These are phyloP conservation scores for Salix suchowensis DNA, from an alignment of 345 rosid species.

Conservation along the genomic window DNA sequence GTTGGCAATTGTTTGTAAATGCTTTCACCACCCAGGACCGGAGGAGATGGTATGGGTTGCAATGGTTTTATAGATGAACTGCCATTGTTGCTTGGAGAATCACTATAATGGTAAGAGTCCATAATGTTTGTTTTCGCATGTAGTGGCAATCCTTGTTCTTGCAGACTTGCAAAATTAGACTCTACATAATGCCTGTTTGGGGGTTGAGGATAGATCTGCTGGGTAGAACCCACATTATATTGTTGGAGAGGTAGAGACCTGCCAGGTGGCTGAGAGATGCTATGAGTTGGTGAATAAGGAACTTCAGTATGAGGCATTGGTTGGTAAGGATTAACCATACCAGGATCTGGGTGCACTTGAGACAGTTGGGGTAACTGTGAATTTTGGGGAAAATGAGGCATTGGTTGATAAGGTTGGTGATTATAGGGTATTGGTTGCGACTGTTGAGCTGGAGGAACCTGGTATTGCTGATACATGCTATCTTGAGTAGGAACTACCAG, in stretches of 20 bases:
- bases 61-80: conserved; percentile 11
- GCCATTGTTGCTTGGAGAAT: conserved; percentile 15
- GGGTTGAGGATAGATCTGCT: conserved; percentile 19
- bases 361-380: conserved; percentile 16
- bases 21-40: conserved; percentile 11
- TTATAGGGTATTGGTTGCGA: conserved; percentile 13
- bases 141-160: conserved; percentile 6
- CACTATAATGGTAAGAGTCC: conserved; percentile 9
- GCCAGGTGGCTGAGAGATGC: conserved; percentile 20
- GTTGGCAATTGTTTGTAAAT: conserved; percentile 31
- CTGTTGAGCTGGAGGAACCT: conserved; percentile 13
- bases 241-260: conserved; percentile 10
- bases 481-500: conserved; percentile 13
- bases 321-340: conserved; percentile 14
- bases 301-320: conserved; percentile 11
- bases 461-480: conserved; percentile 16
- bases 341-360: conserved; percentile 20
- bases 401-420: conserved; percentile 22
- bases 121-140: conserved; percentile 5
- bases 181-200: conserved; percentile 23
- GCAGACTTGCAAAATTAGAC: conserved; percentile 10
- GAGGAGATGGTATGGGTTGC: conserved; percentile 11
- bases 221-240: conserved; percentile 14
- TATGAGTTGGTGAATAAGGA: conserved; percentile 23
- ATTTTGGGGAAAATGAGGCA: conserved; percentile 3